Percentiles rank a stretch among this genome's conserved stretches.
phyloP scores from a whole-genome alignment of 371 early-diverging fungal species.

The Zopfochytrium polystomum region DNA sequence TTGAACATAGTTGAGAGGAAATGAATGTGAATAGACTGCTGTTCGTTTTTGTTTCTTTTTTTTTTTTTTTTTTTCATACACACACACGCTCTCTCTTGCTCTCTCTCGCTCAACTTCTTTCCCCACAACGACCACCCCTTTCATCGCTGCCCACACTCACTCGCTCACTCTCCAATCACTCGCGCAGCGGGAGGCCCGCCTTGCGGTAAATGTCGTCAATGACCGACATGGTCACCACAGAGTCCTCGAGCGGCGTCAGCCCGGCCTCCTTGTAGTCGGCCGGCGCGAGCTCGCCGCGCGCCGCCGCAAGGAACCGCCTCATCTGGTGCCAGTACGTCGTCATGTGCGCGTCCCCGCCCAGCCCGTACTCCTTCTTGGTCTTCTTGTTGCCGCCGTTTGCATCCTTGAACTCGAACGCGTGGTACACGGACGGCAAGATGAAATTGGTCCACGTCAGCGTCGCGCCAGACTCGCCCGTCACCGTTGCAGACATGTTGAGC shows the following conservation, averaged over 20 bases:
- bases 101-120: too few relatives aligned
- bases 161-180: too few relatives aligned
- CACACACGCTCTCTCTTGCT: too few relatives aligned
- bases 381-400: slow-evolving; percentile 26
- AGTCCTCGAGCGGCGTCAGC: slow-evolving; percentile 41
- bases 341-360: slow-evolving; percentile 22
- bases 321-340: slow-evolving; percentile 44
- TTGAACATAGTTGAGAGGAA: too few relatives aligned
- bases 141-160: too few relatives aligned
- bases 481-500: slow-evolving; percentile 31
- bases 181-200: slow-evolving; percentile 20
- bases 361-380: slow-evolving; percentile 30
- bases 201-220: slow-evolving; percentile 37
- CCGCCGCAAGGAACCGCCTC: slow-evolving; percentile 35
- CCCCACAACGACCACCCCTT: too few relatives aligned
- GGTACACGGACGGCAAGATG: slow-evolving; percentile 37
- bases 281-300: slow-evolving; percentile 10
- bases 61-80: too few relatives aligned
- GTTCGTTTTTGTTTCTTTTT: too few relatives aligned
- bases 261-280: slow-evolving; percentile 14
- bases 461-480: slow-evolving; percentile 27
- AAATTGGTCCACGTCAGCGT: slow-evolving; percentile 36
- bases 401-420: slow-evolving; percentile 32
- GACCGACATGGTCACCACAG: slow-evolving; percentile 36
- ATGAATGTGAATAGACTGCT: too few relatives aligned